These are phyloP conservation scores for Gilbertella persicaria DNA, from an alignment of 371 early-diverging fungal genomes.

Conservation along the genomic window DNA sequence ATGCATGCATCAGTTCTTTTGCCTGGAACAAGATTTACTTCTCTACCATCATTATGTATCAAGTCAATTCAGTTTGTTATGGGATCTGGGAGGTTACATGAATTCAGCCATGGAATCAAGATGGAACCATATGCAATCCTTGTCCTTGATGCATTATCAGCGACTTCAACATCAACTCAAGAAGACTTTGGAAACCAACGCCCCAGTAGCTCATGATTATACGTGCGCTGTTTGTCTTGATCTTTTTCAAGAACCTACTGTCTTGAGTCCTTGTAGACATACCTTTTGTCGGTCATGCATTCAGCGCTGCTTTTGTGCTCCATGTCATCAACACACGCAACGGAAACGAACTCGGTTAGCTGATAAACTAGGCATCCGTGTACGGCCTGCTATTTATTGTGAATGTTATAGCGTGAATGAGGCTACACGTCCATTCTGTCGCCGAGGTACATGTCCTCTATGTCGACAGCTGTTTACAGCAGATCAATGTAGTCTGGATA, in stretches of 20 bases:
- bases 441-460: not conserved
- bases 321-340: not conserved
- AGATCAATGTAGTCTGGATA: not conserved
- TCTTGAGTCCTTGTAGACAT: not conserved
- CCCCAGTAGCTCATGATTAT: not conserved
- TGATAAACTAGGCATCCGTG: too few relatives aligned
- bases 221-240: constrained; percentile 1
- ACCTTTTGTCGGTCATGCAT: not conserved
- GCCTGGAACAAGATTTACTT: constrained; percentile 9
- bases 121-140: too few relatives aligned
- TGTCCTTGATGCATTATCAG: too few relatives aligned
- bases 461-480: not conserved
- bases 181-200: not conserved
- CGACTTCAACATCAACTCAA: not conserved
- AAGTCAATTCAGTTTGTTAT: constrained; percentile 12
- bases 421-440: too few relatives aligned
- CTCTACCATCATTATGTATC: constrained; percentile 13
- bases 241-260: not conserved
- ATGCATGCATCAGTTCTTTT: constrained; percentile 13
- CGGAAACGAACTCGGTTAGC: too few relatives aligned
- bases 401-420: not conserved
- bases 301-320: not conserved
- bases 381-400: not conserved
- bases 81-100: constrained; percentile 10
- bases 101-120: too few relatives aligned